Conservation (phyloP, 352 stramenopile genomes). For the Phytophthora podocarpi region DNA sequence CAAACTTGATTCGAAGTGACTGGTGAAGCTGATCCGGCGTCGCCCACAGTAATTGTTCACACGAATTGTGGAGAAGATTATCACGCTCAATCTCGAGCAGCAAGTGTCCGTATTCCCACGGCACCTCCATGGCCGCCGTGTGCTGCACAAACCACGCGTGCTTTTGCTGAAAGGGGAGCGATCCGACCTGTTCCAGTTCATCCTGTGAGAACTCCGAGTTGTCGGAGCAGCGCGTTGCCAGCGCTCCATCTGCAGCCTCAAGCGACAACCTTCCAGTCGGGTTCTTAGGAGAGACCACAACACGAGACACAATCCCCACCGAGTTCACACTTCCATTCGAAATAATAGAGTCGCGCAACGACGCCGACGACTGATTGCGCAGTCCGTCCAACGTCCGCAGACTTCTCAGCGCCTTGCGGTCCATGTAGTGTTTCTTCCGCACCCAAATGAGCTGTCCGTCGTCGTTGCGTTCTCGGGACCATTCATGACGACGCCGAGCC, state of each 20-base stretch:
- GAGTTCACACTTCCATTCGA: slow-evolving; percentile 67
- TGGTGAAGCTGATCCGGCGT: slow-evolving; percentile 85
- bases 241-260: slow-evolving; percentile 65
- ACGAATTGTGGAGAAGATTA: slow-evolving; percentile 91
- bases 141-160: slow-evolving; percentile 90
- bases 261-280: slow-evolving; percentile 75
- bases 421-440: slow-evolving; percentile 76
- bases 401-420: slow-evolving; percentile 72
- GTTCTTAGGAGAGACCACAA: slow-evolving; percentile 80
- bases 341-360: slow-evolving; percentile 69
- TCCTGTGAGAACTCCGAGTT: slow-evolving; percentile 68
- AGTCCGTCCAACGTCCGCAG: slow-evolving; percentile 52
- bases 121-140: slow-evolving; percentile 83
- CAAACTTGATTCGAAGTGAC: slow-evolving; percentile 90
- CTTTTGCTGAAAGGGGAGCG: slow-evolving; percentile 86
- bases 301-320: slow-evolving; percentile 74
- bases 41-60: slow-evolving; percentile 85
- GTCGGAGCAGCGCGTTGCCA: slow-evolving; percentile 63
- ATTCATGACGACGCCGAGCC: slow-evolving; percentile 84
- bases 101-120: slow-evolving; percentile 88
- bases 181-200: slow-evolving; percentile 71
- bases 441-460: slow-evolving; percentile 85
- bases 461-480: slow-evolving; percentile 76
- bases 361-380: slow-evolving; percentile 62
- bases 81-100: slow-evolving; percentile 87